phyloP scores from a whole-genome alignment of 73 alveolate genomes.

The Effrenium voratum region DNA sequence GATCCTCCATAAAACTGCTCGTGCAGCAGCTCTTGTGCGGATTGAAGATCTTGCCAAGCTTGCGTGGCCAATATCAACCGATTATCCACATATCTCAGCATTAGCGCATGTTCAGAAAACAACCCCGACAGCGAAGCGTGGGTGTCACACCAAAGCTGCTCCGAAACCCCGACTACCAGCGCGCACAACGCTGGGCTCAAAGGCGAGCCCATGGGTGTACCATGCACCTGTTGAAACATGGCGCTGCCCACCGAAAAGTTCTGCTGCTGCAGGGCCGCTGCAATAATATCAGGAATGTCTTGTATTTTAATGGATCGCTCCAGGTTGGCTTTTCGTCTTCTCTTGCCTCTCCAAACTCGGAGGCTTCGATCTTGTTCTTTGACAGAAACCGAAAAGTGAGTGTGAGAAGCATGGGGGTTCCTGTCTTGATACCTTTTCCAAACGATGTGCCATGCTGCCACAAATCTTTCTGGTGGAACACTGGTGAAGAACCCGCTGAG shows the following conservation, averaged over 20 bases:
- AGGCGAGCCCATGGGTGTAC: slow-evolving; percentile 32
- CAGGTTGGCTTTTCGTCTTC: background rate
- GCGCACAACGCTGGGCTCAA: background rate
- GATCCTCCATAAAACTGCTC: background rate
- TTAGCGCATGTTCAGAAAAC: too few species aligned
- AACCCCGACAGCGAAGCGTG: background rate
- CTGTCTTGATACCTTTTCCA: background rate
- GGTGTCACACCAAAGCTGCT: background rate
- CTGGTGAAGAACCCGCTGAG: slow-evolving; percentile 38
- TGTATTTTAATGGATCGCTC: background rate
- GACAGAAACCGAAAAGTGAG: background rate
- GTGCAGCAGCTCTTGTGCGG: background rate
- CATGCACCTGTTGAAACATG: background rate
- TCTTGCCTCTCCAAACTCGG: background rate
- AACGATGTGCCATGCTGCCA: background rate
- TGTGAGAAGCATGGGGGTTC: background rate
- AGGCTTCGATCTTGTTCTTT: background rate
- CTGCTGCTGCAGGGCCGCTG: background rate
- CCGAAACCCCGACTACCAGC: slow-evolving; percentile 9
- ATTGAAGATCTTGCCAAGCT: background rate
- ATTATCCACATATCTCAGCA: slow-evolving; percentile 12
- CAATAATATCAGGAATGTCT: background rate
- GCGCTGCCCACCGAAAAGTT: background rate
- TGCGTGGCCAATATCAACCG: background rate
- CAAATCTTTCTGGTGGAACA: background rate